Evolutionary conservation across 2,329 filamentous ascomycete species (phyloP).

Genomic region (Sporothrix humicola): DNA sequence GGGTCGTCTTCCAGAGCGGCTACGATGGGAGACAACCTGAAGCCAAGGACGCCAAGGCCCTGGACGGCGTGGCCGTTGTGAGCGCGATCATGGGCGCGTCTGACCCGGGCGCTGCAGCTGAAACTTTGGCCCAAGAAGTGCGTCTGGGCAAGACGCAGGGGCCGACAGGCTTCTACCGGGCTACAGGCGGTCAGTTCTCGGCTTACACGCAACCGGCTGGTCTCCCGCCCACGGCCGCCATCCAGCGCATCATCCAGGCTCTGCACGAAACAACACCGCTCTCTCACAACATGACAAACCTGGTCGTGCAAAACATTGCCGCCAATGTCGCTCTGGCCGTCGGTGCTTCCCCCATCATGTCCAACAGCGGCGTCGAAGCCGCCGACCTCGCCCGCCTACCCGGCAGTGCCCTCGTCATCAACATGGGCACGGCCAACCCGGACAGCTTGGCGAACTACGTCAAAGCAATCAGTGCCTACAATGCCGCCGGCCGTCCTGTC

Average conservation of each 20-base stretch:
- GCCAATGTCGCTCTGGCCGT: constrained; percentile 87
- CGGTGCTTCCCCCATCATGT: constrained; percentile 93
- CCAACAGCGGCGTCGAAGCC: constrained; percentile 83
- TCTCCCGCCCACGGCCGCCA: constrained; percentile 24
- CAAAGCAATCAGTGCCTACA: constrained; percentile 80
- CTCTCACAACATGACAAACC: constrained; percentile 96
- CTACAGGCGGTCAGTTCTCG: not conserved
- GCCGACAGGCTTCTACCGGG: constrained; percentile 31
- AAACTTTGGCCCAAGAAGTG: constrained; percentile 63
- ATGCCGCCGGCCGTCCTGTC: constrained; percentile 73
- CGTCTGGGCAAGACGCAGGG: constrained; percentile 38
- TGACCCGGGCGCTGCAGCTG: constrained; percentile 69
- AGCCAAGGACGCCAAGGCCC: constrained; percentile 42
- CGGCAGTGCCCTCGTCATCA: constrained; percentile 81
- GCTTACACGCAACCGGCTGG: not conserved
- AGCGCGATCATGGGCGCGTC: constrained; percentile 81
- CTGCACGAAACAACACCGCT: constrained; percentile 72
- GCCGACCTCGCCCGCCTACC: constrained; percentile 73
- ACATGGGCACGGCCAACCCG: constrained; percentile 90
- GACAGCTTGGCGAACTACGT: constrained; percentile 74
- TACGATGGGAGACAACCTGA: constrained; percentile 12
- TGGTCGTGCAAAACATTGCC: constrained; percentile 93
- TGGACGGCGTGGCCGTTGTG: constrained; percentile 86
- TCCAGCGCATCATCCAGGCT: constrained; percentile 58
- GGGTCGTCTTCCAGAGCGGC: constrained; percentile 73